Conservation (phyloP, 768 basidiomycete species). For the Trametes sanguinea region DNA sequence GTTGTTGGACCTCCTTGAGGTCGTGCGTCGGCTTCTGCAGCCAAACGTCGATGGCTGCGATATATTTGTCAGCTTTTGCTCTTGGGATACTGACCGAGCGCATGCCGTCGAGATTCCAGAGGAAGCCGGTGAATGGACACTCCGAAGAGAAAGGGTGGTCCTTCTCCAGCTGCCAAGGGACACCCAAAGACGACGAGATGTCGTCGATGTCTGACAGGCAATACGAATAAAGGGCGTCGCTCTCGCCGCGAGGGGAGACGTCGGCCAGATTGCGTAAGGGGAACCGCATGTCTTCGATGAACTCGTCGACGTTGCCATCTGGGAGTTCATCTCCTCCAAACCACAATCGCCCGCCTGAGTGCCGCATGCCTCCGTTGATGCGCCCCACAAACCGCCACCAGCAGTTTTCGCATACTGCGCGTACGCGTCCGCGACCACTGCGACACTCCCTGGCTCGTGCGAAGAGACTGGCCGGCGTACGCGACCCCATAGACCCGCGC, state of each 20-base stretch:
- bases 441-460: no score
- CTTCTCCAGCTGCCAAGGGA: constrained; percentile 28
- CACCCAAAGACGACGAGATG: constrained; percentile 26
- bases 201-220: constrained; percentile 27
- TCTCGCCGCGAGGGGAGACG: not conserved
- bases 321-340: constrained; percentile 20
- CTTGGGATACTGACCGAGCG: constrained; percentile 7
- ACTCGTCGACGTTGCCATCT: constrained; percentile 26
- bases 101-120: constrained; percentile 24
- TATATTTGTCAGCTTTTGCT: constrained; percentile 20
- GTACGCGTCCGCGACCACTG: no score
- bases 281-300: constrained; percentile 26
- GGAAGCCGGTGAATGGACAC: constrained; percentile 28
- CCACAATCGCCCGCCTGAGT: constrained; percentile 26
- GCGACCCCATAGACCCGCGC: no score
- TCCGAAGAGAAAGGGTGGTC: constrained; percentile 4
- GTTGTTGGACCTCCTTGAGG: constrained; percentile 12
- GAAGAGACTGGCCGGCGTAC: no score
- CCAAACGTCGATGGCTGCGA: constrained; percentile 11
- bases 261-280: constrained; percentile 22
- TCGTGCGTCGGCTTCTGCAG: constrained; percentile 3
- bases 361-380: constrained; percentile 13
- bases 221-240: constrained; percentile 11
- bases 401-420: no score
- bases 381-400: no score